Evolutionary conservation across 306 rosid species (phyloP).

Genomic region (Cicer pinnatifidum): DNA sequence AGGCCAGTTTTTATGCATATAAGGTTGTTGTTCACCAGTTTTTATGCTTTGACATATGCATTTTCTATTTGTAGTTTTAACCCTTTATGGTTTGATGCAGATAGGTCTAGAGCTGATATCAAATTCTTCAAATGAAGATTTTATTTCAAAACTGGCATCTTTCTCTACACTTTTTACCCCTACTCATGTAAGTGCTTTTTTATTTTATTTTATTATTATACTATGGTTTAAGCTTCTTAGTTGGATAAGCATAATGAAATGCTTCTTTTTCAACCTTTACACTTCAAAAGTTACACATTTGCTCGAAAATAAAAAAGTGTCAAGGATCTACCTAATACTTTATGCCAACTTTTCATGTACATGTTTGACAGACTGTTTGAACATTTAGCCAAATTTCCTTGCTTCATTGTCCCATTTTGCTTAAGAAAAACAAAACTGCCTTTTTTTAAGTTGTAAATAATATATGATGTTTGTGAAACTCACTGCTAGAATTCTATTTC

Average conservation of each 20-base stretch:
- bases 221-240: constrained; percentile 11
- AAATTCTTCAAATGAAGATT: constrained; percentile 58
- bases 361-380: constrained; percentile 11
- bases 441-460: background rate
- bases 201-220: background rate
- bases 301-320: no score
- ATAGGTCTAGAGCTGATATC: constrained; percentile 60
- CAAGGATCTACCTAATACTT: background rate
- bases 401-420: background rate
- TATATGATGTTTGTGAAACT: constrained; percentile 14
- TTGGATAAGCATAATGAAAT: constrained; percentile 25
- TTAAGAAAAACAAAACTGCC: no score
- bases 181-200: constrained; percentile 60
- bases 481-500: background rate
- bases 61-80: constrained; percentile 25
- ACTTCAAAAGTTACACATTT: no score
- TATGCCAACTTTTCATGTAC: constrained; percentile 11
- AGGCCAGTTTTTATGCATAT: constrained; percentile 1
- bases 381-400: background rate
- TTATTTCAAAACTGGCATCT: constrained; percentile 66
- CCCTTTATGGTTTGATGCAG: constrained; percentile 49
- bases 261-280: no score
- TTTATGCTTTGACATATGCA: constrained; percentile 8
- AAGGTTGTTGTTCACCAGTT: no score
- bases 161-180: constrained; percentile 52